Evolutionary conservation across 2,329 filamentous ascomycete genomes (phyloP).

Genomic region (Fusarium humuli): DNA sequence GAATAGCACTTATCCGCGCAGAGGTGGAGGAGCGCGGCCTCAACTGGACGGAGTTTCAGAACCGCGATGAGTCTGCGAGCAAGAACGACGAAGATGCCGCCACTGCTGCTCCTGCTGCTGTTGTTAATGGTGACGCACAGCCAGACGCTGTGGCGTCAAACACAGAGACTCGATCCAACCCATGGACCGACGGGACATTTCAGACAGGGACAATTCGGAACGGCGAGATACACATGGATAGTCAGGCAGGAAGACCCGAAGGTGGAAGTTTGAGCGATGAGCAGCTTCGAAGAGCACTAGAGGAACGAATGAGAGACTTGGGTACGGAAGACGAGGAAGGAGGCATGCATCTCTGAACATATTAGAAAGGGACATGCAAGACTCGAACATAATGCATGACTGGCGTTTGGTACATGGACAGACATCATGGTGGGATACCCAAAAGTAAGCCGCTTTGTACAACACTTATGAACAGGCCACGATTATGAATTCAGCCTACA

Average conservation of each 20-base stretch:
- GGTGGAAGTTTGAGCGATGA: constrained; percentile 68
- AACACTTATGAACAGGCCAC: background rate
- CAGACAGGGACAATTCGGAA: constrained; percentile 68
- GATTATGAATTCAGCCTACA: background rate
- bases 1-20: constrained; percentile 70
- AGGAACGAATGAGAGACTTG: constrained; percentile 64
- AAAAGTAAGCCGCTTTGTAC: constrained; percentile 12
- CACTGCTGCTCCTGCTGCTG: constrained; percentile 8
- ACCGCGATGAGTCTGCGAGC: constrained; percentile 56
- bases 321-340: constrained; percentile 61
- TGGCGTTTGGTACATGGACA: constrained; percentile 45
- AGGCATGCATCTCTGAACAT: constrained; percentile 69
- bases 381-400: constrained; percentile 26
- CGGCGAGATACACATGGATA: constrained; percentile 62
- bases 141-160: background rate
- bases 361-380: background rate
- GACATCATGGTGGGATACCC: constrained; percentile 40
- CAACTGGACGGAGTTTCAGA: constrained; percentile 68
- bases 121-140: constrained; percentile 35
- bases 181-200: constrained; percentile 74
- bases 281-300: constrained; percentile 66
- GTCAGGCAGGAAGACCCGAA: constrained; percentile 35
- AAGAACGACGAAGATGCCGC: constrained; percentile 45
- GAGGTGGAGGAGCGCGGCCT: constrained; percentile 72
- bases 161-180: constrained; percentile 49